These are phyloP conservation scores for Lachancea nothofagi DNA, from an alignment of 805 yeast genomes.

Conservation along the genomic window DNA sequence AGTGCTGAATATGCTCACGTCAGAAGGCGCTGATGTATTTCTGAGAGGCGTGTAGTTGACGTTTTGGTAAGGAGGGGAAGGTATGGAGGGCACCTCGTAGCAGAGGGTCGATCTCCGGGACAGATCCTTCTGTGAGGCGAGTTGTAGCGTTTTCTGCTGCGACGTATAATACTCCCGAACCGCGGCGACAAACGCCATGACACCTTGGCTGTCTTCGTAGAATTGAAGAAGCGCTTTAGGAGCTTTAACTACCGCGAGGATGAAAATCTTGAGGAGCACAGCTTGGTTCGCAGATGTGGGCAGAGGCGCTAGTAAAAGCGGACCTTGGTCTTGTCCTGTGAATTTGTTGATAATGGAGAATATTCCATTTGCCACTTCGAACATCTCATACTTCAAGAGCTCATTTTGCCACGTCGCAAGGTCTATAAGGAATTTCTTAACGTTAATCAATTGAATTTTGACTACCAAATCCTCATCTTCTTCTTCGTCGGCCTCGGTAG, in stretches of 20 bases:
- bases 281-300: conserved; percentile 21
- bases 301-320: conserved; percentile 25
- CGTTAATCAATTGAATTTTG: conserved; percentile 38
- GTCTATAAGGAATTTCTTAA: conserved; percentile 48
- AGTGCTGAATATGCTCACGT: conserved; percentile 29
- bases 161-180: conserved; percentile 18
- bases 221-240: conserved; percentile 24
- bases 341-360: conserved; percentile 29
- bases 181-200: conserved; percentile 20
- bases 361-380: conserved; percentile 29
- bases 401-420: conserved; percentile 43
- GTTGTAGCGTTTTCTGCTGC: conserved; percentile 24
- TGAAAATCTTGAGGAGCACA: conserved; percentile 22
- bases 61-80: conserved; percentile 28
- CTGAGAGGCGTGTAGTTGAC: conserved; percentile 31
- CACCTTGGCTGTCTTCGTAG: conserved; percentile 23
- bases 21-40: conserved; percentile 30
- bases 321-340: conserved; percentile 29
- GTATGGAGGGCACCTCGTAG: conserved; percentile 21
- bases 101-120: conserved; percentile 20
- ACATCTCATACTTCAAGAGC: conserved; percentile 32
- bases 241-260: conserved; percentile 20
- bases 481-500: conserved; percentile 24
- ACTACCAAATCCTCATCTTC: conserved; percentile 29
- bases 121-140: conserved; percentile 24